These are phyloP conservation scores for Hymenoscyphus albidus DNA, from an alignment of 2,329 filamentous ascomycete species.

Conservation along the genomic window DNA sequence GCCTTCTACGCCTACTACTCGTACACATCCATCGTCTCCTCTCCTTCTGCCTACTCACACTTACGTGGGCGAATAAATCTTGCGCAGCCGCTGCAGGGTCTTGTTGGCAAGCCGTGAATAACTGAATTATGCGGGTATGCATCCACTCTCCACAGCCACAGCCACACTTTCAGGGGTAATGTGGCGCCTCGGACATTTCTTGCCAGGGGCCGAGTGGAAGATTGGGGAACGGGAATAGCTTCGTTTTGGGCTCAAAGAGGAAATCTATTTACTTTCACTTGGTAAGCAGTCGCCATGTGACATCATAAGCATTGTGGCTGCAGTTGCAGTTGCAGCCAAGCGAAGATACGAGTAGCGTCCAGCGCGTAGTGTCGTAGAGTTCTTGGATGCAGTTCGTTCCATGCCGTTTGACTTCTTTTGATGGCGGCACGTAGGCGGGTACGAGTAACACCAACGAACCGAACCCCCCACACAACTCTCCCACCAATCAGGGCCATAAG, in stretches of 20 bases:
- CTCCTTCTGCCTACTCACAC: no score
- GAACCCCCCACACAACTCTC: neutral
- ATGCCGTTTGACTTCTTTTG: neutral
- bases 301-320: neutral
- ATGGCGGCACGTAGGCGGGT: no score
- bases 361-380: neutral
- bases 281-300: neutral
- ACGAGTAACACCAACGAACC: neutral
- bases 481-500: neutral
- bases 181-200: no score
- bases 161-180: neutral
- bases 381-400: neutral
- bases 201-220: no score
- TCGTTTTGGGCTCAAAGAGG: neutral
- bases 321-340: neutral
- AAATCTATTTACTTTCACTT: neutral
- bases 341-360: no score
- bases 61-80: no score
- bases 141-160: neutral
- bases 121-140: neutral
- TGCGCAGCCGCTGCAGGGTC: no score
- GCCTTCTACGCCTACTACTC: no score
- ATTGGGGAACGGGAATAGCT: neutral
- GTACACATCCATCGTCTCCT: no score
- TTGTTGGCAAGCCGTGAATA: no score